phyloP scores from a whole-genome alignment of 495 filamentous ascomycete genomes.

The Penicillium alfredii region DNA sequence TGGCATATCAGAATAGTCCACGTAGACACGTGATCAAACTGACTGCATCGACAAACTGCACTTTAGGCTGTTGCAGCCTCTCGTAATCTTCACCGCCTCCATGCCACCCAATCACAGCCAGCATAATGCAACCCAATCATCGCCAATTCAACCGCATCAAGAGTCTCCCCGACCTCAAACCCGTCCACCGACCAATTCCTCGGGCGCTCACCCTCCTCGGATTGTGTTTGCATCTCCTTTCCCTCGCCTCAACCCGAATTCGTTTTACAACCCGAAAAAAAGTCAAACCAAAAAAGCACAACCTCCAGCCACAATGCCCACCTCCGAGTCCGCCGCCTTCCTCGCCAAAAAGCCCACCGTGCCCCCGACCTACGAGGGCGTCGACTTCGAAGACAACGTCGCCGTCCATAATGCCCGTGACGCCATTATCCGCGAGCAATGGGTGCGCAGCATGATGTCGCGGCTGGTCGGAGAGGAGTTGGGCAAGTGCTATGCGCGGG shows the following conservation, averaged over 20 bases:
- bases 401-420: constrained; percentile 91
- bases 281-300: constrained; percentile 4
- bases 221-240: neutral
- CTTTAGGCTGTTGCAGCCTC: neutral
- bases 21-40: constrained; percentile 8
- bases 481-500: constrained; percentile 88
- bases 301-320: constrained; percentile 67
- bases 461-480: constrained; percentile 88
- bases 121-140: constrained; percentile 19
- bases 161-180: constrained; percentile 7
- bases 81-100: constrained; percentile 15
- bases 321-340: constrained; percentile 87
- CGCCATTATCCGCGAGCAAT: constrained; percentile 90
- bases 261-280: constrained; percentile 1
- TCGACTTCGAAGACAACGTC: constrained; percentile 90
- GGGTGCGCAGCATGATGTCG: constrained; percentile 97
- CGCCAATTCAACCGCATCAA: constrained; percentile 19
- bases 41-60: constrained; percentile 8
- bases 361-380: constrained; percentile 89
- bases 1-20: too few species aligned
- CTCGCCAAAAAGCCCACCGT: constrained; percentile 92
- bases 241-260: neutral
- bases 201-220: neutral
- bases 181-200: constrained; percentile 6
- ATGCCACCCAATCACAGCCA: constrained; percentile 16